Base-by-base conservation (phyloP, 768 basidiomycete species). In the Tubosaeta brunneosetosa region DNA sequence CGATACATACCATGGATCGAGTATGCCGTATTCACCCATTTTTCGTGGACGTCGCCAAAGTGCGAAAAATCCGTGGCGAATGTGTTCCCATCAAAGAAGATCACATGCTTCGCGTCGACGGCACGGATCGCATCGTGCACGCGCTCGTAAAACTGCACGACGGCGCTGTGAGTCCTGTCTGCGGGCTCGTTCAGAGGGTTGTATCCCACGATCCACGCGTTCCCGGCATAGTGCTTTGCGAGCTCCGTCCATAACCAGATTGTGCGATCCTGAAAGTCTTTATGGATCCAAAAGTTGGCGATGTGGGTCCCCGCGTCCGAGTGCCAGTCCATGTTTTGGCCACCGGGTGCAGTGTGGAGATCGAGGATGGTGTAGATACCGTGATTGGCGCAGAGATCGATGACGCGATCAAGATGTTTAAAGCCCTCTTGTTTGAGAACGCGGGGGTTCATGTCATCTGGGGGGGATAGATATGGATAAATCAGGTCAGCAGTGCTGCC, bases 71-170 rank as follows among this genome's bases (percentile, higher is more conserved):
- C 87, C 3, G 81, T 80, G 5, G 88, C 88, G 65, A 86, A 92
- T 44, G 88, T 91, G 74, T 90, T 92, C 19, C 86, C 86, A 66
- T 91, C 91, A 66, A 88, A 79, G 77, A 86, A 92, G 59, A 93
- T 77, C 62, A 78, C 75, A 63, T 92, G 90, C 46, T 84, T 69
- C 2, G 77, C 70, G 68, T 93, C 91, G 48, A 85, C 70, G 19
- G 76, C 73, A 38, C 87, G 83, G 64, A 94, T 90, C 25, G 84
- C 85, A 17, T 71, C 72, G 69, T 90, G 78, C 25, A 88, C 74
- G 16, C 80, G 73, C 59, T 82, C 77, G 70, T 91, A 91, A 72
- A 85, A 90, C 7, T 56, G 65, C 55, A 90, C 61, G 49, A 93
- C 70, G 44, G 84, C 74, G 11, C 73, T 77, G 66, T 88, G 86